These are phyloP conservation scores for Pythium myriotylum DNA, from an alignment of 352 stramenopile species.

Conservation along the genomic window DNA sequence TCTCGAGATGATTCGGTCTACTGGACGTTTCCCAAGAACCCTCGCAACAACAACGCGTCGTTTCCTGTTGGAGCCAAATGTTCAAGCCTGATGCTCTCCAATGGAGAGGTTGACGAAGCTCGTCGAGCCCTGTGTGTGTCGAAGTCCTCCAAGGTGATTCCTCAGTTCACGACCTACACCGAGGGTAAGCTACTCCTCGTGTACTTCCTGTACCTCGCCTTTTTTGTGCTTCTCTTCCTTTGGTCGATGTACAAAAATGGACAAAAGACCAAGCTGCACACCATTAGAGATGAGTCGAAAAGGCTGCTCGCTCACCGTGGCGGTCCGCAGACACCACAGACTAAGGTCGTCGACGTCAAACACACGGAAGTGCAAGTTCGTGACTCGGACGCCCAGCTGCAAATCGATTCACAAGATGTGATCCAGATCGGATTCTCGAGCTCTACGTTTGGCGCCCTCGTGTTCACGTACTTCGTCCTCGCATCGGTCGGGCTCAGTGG, in stretches of 20 bases:
- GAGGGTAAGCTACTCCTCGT: conserved; percentile 49
- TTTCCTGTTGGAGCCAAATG: conserved; percentile 60
- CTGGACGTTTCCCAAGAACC: conserved; percentile 55
- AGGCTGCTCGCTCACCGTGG: conserved; percentile 8
- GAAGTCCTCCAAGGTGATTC: conserved; percentile 25
- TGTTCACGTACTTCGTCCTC: conserved; percentile 65
- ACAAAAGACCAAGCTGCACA: conserved; percentile 6
- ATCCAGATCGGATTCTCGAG: conserved; percentile 50
- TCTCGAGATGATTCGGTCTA: conserved; percentile 50
- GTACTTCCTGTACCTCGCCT: conserved; percentile 48
- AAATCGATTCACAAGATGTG: conserved; percentile 37
- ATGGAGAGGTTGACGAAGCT: conserved; percentile 34
- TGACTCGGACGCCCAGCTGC: conserved; percentile 7
- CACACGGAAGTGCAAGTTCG: neutral
- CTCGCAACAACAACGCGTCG: conserved; percentile 74
- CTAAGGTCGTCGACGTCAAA: neutral
- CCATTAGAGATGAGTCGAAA: conserved; percentile 1
- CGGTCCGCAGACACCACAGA: conserved; percentile 4
- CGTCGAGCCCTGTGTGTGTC: conserved; percentile 34
- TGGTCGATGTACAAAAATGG: conserved; percentile 8
- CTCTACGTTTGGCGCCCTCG: conserved; percentile 43
- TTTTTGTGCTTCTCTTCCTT: conserved; percentile 7
- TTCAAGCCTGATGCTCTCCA: conserved; percentile 44
- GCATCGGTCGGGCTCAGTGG: conserved; percentile 45
- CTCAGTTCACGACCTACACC: conserved; percentile 59